A percentile compares a stretch with the other conserved stretches of the same genome.
These are phyloP conservation scores for Aspergillus sp. DNA, from an alignment of 2,329 filamentous ascomycete genomes.

Conservation along the genomic window DNA sequence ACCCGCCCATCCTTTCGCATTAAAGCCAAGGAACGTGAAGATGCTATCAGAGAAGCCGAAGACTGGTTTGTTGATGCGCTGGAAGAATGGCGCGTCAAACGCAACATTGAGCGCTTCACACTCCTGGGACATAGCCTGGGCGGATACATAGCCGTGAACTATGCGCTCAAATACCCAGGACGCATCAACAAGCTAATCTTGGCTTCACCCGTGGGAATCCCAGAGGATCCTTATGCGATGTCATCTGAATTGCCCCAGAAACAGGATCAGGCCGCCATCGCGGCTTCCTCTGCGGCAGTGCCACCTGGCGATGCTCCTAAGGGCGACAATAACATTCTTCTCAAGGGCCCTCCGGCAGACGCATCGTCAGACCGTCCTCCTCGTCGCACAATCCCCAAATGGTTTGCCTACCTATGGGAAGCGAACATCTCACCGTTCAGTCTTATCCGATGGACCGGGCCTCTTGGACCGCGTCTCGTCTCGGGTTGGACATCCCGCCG, in stretches of 20 bases:
- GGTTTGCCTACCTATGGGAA: slow-evolving; percentile 94
- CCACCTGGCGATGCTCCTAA: slow-evolving; percentile 26
- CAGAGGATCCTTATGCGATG: slow-evolving; percentile 89
- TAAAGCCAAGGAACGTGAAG: slow-evolving; percentile 74
- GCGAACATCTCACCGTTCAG: slow-evolving; percentile 95
- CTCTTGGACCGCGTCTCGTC: slow-evolving; percentile 84
- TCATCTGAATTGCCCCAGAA: slow-evolving; percentile 75
- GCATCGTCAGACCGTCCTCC: slow-evolving; percentile 46
- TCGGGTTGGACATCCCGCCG: slow-evolving; percentile 93
- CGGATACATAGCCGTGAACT: slow-evolving; percentile 91
- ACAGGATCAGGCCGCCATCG: slow-evolving; percentile 63
- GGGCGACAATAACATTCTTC: slow-evolving; percentile 55
- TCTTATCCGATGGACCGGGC: slow-evolving; percentile 82
- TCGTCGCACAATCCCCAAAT: slow-evolving; percentile 69
- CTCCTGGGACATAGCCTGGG: slow-evolving; percentile 90
- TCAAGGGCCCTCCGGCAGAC: slow-evolving; percentile 32
- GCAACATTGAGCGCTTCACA: slow-evolving; percentile 90
- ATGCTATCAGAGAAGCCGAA: slow-evolving; percentile 84
- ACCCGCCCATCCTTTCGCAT: slow-evolving; percentile 81
- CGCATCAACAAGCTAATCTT: slow-evolving; percentile 94
- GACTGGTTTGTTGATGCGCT: slow-evolving; percentile 94
- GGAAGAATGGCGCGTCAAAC: slow-evolving; percentile 89
- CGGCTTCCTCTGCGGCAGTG: slow-evolving; percentile 22
- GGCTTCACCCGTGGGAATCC: slow-evolving; percentile 89
- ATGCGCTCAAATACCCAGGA: slow-evolving; percentile 94